These are phyloP conservation scores for Bassia scoparia DNA, from an alignment of 148 eudicot species.

Conservation along the genomic window DNA sequence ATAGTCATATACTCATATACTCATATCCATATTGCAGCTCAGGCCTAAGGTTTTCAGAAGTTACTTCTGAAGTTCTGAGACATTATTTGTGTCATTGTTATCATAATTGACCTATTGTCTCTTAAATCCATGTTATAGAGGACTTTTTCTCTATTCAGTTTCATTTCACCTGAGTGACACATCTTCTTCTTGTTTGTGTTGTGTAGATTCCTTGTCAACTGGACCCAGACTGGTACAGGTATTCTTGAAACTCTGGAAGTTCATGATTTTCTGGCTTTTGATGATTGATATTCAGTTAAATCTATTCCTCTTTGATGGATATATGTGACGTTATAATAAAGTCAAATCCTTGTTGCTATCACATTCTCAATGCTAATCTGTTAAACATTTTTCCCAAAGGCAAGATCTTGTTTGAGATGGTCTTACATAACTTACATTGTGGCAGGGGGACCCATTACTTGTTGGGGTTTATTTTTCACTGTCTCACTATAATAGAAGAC, in stretches of 20 bases:
- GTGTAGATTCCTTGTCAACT: constrained; percentile 26
- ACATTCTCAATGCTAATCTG: too few species aligned
- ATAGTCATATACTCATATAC: too few species aligned
- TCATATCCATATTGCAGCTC: too few species aligned
- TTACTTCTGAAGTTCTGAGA: constrained; percentile 2
- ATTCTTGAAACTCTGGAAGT: background rate
- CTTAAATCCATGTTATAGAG: constrained; percentile 7
- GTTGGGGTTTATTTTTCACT: too few species aligned
- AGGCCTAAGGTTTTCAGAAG: too few species aligned
- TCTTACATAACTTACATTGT: too few species aligned
- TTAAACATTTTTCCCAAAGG: too few species aligned
- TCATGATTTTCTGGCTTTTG: background rate
- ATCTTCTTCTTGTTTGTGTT: constrained; percentile 9
- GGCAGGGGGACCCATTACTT: too few species aligned
- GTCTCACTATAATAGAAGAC: too few species aligned
- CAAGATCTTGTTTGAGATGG: too few species aligned
- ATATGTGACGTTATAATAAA: too few species aligned
- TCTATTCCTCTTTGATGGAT: background rate
- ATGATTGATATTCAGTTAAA: background rate
- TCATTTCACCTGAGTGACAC: background rate
- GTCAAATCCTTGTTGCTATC: too few species aligned
- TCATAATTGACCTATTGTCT: constrained; percentile 3
- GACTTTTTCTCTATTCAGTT: background rate
- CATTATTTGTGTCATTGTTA: constrained; percentile 8
- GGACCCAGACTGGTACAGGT: constrained; percentile 27